A percentile compares a stretch with the other conserved stretches of the same genome.
Evolutionary conservation across 345 rosid genomes (phyloP).

Genomic region (Passiflora organensis): DNA sequence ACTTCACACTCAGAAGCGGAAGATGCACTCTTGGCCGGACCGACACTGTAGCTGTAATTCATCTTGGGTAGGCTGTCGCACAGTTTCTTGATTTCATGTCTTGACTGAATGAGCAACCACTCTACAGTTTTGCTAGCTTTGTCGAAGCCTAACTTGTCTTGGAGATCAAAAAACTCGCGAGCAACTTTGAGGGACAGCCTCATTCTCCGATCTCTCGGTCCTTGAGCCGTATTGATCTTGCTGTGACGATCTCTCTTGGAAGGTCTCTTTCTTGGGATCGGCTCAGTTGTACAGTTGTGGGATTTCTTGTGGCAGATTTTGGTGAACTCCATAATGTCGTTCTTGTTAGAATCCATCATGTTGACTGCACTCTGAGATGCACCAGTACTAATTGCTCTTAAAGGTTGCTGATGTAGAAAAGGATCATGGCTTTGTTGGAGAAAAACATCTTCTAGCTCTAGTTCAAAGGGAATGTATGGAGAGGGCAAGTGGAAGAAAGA

Average conservation of each 20-base stretch:
- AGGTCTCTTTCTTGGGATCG: constrained; percentile 31
- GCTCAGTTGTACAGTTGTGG: not conserved
- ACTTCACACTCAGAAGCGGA: constrained; percentile 47
- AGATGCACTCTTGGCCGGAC: constrained; percentile 26
- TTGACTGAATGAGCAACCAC: constrained; percentile 67
- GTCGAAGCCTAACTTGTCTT: constrained; percentile 74
- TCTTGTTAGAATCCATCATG: constrained; percentile 26
- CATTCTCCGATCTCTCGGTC: constrained; percentile 79
- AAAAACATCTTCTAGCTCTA: constrained; percentile 12
- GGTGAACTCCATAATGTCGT: not conserved
- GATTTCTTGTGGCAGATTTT: not conserved
- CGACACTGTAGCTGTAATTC: constrained; percentile 7
- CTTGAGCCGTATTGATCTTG: constrained; percentile 76
- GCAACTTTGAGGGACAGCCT: constrained; percentile 79
- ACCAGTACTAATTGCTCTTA: constrained; percentile 9
- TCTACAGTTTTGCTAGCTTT: constrained; percentile 82
- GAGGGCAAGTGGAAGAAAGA: constrained; percentile 43
- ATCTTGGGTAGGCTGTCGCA: constrained; percentile 11
- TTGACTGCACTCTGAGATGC: constrained; percentile 3
- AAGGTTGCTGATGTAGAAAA: constrained; percentile 23
- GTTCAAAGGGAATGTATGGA: constrained; percentile 32
- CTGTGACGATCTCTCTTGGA: constrained; percentile 71
- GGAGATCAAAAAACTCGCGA: constrained; percentile 60
- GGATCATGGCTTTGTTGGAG: constrained; percentile 26
- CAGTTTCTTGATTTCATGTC: constrained; percentile 50